Percentiles rank a stretch among this genome's conserved stretches.
These are phyloP conservation scores for Bruguiera sexangula DNA, from an alignment of 345 rosid genomes.

Conservation along the genomic window DNA sequence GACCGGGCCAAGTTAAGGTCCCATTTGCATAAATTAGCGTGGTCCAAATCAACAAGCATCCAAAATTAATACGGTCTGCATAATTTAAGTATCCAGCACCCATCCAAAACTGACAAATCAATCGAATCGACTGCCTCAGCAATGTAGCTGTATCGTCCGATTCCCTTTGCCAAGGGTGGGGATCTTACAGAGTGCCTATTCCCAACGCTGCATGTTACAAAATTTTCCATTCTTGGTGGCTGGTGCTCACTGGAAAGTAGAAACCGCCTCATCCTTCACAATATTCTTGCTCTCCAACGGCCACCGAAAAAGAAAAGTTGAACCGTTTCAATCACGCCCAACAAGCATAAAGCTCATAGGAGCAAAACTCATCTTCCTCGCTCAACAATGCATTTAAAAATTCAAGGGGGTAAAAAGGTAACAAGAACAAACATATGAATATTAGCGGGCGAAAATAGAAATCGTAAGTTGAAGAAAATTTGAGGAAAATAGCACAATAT, in stretches of 20 bases:
- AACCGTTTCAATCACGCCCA: constrained; percentile 19
- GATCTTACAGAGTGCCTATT: constrained; percentile 6
- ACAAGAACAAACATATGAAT: background rate
- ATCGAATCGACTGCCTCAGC: background rate
- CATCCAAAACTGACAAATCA: constrained; percentile 10
- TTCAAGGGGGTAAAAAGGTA: background rate
- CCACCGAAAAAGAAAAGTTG: constrained; percentile 11
- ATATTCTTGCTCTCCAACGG: constrained; percentile 37
- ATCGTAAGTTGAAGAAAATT: background rate
- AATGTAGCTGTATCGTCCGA: constrained; percentile 7
- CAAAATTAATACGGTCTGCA: no score
- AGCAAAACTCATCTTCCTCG: no score
- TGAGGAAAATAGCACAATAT: constrained; percentile 2
- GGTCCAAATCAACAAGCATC: constrained; percentile 3
- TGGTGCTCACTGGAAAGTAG: background rate
- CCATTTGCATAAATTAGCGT: background rate
- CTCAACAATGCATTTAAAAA: no score
- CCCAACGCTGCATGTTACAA: constrained; percentile 17
- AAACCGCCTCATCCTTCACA: constrained; percentile 19
- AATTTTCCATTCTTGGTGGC: background rate
- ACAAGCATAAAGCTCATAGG: background rate
- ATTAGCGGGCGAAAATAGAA: background rate
- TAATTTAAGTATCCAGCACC: background rate
- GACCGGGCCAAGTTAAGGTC: no score
- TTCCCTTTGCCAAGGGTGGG: background rate